Base-by-base conservation (phyloP, 106 monocot genomes). In the Dioscorea alata region DNA sequence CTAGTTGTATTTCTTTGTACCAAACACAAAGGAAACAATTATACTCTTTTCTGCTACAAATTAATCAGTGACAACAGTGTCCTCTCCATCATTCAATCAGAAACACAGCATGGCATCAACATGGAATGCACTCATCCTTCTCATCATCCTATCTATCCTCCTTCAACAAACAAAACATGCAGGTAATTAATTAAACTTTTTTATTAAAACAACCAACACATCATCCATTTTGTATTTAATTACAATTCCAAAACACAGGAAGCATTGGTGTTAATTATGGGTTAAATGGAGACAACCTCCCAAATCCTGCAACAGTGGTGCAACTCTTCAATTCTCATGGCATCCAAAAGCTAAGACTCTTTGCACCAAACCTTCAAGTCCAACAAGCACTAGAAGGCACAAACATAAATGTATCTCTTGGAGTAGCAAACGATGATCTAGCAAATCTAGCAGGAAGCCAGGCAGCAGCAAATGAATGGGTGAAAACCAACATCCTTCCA, bases 191-290 rank as follows among this genome's bases (percentile, higher is more conserved):
- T 28, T 3, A 42, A 42, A 42, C 1, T 2, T 6, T 10, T 42
- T 10, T 3, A 42, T 42, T 6, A 42, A 42, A 42, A 42, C 42
- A 8, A 6, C 42, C 42, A 42, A 3, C 10, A 42, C 42, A 8
- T 42, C 42, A 8, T 10, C 6, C 42, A 42, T 42, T 0, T 10
- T 3, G 9, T 42, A 42, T 0, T 42, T 10, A 42, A 42, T 42
- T 5, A 10, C 42, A 8, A 6, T 42, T 6, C 9, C 6, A 42
- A 42, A 42, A 42, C 42, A 50, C 66, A 50, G 50, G 50, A 66
- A 19, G 21, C 23, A 33, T 74, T 13, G 74, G 74, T 9, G 67
- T 74, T 24, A 74, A 74, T 66, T 74, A 74, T 31, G 66, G 66
- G 0, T 22, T 67, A 24, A 22, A 59, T 12, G 74, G 66, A 14